Evolutionary conservation across 2,329 filamentous ascomycete genomes (phyloP), one percentile per base, ranked within the genome.

Genomic region (Cryphonectria parasitica): DNA sequence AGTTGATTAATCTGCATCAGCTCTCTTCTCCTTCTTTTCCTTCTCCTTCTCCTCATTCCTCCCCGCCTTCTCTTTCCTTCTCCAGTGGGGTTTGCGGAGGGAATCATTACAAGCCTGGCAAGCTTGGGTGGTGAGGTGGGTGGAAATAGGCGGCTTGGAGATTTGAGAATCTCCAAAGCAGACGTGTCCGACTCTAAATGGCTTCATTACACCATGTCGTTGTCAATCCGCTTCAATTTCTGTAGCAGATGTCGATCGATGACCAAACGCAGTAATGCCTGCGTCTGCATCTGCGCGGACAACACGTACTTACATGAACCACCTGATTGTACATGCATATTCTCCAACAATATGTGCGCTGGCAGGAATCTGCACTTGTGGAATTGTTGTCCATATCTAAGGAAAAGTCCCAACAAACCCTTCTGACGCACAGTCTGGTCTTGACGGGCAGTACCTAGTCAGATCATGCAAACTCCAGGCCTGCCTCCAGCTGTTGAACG

Each of bases 121-220:
- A 11, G 36, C 36, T 10, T 39, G 36, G 36, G 36, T 39, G 36
- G 19, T 19, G 19, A 49, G 2, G 15, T 5, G 43, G 5, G 43
- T 49, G 45, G 45, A 49, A 49, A 10, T 22, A n/a, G 22, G 45
- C 45, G 22, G 22, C 28, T 60, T 60, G 56, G 56, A 19, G 31
- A 34, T 2, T 7, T 60, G 31, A 36, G 56, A 3, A 19, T 1
- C 15, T 49, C 19, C 7, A 6, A 34, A 15, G 34, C 58, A 39
- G 34, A 61, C 58, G 58, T 61, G 34, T 61, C 58, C 34, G 28
- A 34, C 34, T 34, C 34, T 61, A 19, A 61, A 61, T 61, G 58
- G 31, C 58, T 22, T 61, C 45, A 49, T 7, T 7, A 3, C 22
- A 49, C 45, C 45, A 49, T 22, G 45, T n/a, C 22, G 45, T 49